Conservation (phyloP, 768 basidiomycete genomes). For the Leccinum subgranulosum region DNA sequence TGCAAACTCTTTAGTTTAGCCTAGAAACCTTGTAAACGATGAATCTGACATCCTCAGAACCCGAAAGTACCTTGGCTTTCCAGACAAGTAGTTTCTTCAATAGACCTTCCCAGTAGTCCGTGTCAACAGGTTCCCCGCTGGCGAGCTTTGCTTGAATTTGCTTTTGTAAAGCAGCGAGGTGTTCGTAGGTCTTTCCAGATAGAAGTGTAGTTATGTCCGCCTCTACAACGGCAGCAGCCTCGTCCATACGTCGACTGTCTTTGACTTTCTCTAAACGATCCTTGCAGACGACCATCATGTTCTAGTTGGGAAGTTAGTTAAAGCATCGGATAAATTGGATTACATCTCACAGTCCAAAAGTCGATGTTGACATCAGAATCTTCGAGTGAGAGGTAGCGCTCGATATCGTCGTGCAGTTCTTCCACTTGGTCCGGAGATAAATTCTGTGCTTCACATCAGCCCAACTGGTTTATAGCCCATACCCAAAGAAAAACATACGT, state of each 20-base stretch:
- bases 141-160: conserved; percentile 85
- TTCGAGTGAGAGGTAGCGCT: conserved; percentile 86
- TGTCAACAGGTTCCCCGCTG: conserved; percentile 93
- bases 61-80: conserved; percentile 80
- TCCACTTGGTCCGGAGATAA: conserved; percentile 84
- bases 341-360: conserved; percentile 84
- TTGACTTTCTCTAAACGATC: conserved; percentile 80
- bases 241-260: conserved; percentile 55
- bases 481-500: conserved; percentile 49
- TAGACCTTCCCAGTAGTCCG: conserved; percentile 95
- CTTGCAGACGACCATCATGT: conserved; percentile 97
- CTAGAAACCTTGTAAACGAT: conserved; percentile 38
- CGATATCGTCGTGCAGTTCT: conserved; percentile 93
- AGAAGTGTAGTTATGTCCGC: conserved; percentile 78
- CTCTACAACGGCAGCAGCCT: conserved; percentile 79
- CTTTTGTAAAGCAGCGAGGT: conserved; percentile 77
- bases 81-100: conserved; percentile 91
- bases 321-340: neutral
- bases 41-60: neutral
- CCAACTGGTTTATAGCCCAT: neutral
- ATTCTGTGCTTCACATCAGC: conserved; percentile 49
- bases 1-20: conserved; percentile 90
- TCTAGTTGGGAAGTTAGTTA: conserved; percentile 42
- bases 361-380: conserved; percentile 83
- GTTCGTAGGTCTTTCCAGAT: conserved; percentile 81